These are phyloP conservation scores for Medicago lupulina DNA, from an alignment of 306 rosid genomes.

Conservation along the genomic window DNA sequence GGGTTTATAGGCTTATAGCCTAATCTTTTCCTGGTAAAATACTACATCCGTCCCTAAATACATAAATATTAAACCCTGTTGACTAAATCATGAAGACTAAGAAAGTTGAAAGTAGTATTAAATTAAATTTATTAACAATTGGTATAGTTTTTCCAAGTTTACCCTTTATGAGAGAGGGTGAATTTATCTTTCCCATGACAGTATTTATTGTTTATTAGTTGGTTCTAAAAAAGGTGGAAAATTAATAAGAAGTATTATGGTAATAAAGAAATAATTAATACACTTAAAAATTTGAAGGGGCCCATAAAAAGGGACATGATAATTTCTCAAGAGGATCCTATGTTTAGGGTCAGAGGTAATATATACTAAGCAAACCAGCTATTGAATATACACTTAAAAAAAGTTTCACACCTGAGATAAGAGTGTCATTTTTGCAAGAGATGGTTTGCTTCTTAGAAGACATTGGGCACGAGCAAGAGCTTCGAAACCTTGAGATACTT, in stretches of 20 bases:
- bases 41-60: background rate
- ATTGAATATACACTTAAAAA: slow-evolving; percentile 24
- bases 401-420: slow-evolving; percentile 69
- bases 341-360: background rate
- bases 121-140: background rate
- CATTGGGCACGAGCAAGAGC: slow-evolving; percentile 98
- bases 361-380: slow-evolving; percentile 30
- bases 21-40: slow-evolving; percentile 5
- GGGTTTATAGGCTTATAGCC: background rate
- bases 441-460: slow-evolving; percentile 78
- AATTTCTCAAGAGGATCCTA: background rate
- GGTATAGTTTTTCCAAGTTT: background rate
- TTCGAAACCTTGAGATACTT: slow-evolving; percentile 94
- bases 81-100: background rate
- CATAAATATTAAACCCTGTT: background rate
- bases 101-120: background rate
- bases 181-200: background rate
- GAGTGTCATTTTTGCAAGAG: slow-evolving; percentile 78
- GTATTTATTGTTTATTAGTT: background rate
- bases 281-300: background rate
- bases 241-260: background rate
- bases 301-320: background rate
- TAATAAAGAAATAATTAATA: background rate
- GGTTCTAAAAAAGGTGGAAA: background rate
- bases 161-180: background rate